Conservation (phyloP, 2,329 filamentous ascomycete species). For the Teratosphaeria epicoccoides region DNA sequence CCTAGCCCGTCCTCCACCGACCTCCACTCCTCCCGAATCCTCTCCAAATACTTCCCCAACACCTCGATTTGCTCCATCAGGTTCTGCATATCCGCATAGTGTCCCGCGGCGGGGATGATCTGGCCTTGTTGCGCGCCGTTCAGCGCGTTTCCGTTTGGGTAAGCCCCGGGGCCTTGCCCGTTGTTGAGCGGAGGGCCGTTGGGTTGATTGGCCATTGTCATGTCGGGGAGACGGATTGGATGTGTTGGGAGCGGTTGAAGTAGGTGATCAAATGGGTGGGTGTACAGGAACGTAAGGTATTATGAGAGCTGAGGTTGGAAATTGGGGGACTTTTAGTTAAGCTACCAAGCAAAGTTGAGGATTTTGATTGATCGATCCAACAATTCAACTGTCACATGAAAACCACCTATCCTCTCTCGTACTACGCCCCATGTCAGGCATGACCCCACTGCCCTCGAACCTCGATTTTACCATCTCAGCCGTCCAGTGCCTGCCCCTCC, state of each 20-base stretch:
- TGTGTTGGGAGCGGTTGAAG: not conserved
- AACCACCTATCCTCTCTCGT: not conserved
- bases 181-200: not conserved
- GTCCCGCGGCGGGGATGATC: constrained; percentile 27
- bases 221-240: too few relatives aligned
- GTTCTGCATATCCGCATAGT: constrained; percentile 29
- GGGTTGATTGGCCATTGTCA: not conserved
- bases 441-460: not conserved
- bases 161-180: not conserved
- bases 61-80: constrained; percentile 28
- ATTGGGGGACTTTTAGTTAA: not conserved
- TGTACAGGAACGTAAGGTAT: not conserved
- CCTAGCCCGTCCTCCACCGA: constrained; percentile 24
- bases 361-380: not conserved
- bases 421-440: not conserved
- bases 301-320: not conserved
- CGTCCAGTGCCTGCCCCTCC: not conserved
- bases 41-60: constrained; percentile 24
- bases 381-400: not conserved
- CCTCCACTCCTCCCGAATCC: constrained; percentile 26
- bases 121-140: not conserved
- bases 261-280: not conserved
- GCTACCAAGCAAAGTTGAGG: not conserved
- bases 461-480: not conserved
- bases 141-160: not conserved